Conservation (phyloP, 768 basidiomycete genomes). For the Pulveroboletus frians region DNA sequence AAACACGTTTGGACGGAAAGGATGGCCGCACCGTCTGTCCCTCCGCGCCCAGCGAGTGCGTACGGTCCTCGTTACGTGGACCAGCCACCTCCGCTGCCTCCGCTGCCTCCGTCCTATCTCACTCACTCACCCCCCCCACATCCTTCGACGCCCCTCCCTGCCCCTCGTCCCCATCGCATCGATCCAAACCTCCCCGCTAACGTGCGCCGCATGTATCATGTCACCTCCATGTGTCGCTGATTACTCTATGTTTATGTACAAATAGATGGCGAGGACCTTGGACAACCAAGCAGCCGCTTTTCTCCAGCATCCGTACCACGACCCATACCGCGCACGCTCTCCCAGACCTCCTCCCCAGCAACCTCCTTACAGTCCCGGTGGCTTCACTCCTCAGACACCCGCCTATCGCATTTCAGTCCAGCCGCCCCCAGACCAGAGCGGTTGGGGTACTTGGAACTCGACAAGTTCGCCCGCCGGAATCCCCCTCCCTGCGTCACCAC, state of each 20-base stretch:
- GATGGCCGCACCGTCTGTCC: slow-evolving; percentile 28
- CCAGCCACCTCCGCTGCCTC: slow-evolving; percentile 46
- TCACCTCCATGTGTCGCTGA: slow-evolving; percentile 11
- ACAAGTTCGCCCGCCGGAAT: slow-evolving; percentile 11
- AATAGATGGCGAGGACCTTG: slow-evolving; percentile 60
- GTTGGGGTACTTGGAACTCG: slow-evolving; percentile 16
- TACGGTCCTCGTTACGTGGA: slow-evolving; percentile 10
- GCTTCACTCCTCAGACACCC: slow-evolving; percentile 10
- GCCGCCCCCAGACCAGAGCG: slow-evolving; percentile 23
- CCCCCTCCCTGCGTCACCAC: slow-evolving; percentile 20
- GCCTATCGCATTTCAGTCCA: slow-evolving; percentile 18
- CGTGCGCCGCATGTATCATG: slow-evolving; percentile 38
- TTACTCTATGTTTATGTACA: slow-evolving; percentile 19
- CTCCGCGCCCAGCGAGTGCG: slow-evolving; percentile 21
- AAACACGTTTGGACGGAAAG: background rate
- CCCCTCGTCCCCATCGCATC: slow-evolving; percentile 60
- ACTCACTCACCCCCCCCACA: slow-evolving; percentile 20
- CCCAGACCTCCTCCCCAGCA: slow-evolving; percentile 23
- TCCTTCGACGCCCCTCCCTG: slow-evolving; percentile 53
- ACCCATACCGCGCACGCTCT: slow-evolving; percentile 17
- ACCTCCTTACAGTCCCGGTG: slow-evolving; percentile 12
- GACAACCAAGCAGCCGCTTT: slow-evolving; percentile 41
- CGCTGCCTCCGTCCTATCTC: slow-evolving; percentile 35
- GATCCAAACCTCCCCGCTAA: slow-evolving; percentile 59
- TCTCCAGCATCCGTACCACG: slow-evolving; percentile 22